Evolutionary conservation across 768 basidiomycete genomes (phyloP), one percentile per base, ranked within the genome.

Genomic region (Boletus bicolor): DNA sequence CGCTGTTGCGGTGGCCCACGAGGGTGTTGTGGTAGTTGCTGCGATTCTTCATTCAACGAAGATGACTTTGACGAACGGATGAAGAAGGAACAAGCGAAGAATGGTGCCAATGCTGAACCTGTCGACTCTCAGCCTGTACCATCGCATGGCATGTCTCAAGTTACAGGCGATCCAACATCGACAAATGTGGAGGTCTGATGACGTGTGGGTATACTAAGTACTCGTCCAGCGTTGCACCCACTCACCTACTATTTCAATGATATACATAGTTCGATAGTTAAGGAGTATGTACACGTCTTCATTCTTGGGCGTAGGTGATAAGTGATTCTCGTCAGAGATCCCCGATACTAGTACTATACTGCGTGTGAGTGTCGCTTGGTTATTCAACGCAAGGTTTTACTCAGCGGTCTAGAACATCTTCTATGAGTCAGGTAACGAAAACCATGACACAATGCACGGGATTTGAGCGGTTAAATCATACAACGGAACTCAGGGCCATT

Each of bases 41-140:
- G 52, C 14, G 60, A 63, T 24, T 58, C 63, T n/a, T 62, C 65
- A 41, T 72, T 72, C 49, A 42, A 71, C 51, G 42, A 62, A 15
- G 70, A 72, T 32, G 56, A 63, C 52, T 63, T 71, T 46, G 69
- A 71, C 32, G 69, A 71, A 42, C 69, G 57, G 37, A 12, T 69
- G 58, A 69, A 58, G 39, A 59, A 51, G 53, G 60, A 63, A 14
- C 67, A 57, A 53, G 62, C 64, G 44, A 64, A 55, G 39, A 57
- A 57, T 17, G 51, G 48, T 26, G 55, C 52, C 43, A 34, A 42
- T 34, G 37, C 48, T 19, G 44, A 47, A 44, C 59, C 60, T 19
- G 57, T 66, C 7, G 48, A 51, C 14, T 58, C 59, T 37, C 70
- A 72, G 34, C 71, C 67, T 41, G 49, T 30, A 15, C 66, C 59